A percentile compares a stretch with the other conserved stretches of the same genome.
Evolutionary conservation across 2,329 filamentous ascomycete species (phyloP).

Genomic region (Furcasterigmium sp.): DNA sequence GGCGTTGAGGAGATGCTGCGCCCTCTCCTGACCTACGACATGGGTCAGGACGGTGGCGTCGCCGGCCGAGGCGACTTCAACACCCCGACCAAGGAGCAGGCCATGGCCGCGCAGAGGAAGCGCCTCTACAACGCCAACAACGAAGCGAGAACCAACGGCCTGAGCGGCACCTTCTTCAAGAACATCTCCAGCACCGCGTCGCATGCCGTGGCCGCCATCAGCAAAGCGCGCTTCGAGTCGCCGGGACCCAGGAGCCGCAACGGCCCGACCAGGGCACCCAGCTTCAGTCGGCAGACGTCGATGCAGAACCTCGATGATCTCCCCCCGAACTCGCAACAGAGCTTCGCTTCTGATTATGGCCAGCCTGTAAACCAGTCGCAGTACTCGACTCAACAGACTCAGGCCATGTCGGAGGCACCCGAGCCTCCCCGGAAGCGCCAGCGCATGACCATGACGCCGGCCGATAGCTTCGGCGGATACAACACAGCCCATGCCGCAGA

Average conservation of each 20-base stretch:
- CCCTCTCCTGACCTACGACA: constrained; percentile 74
- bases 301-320: constrained; percentile 66
- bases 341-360: constrained; percentile 69
- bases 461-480: constrained; percentile 53
- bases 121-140: constrained; percentile 76
- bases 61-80: constrained; percentile 74
- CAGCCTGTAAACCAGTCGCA: constrained; percentile 50
- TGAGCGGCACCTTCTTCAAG: constrained; percentile 88
- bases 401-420: constrained; percentile 21
- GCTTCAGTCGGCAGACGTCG: constrained; percentile 66
- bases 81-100: constrained; percentile 96
- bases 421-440: constrained; percentile 83
- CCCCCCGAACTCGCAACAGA: constrained; percentile 78
- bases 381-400: constrained; percentile 55
- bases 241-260: constrained; percentile 65
- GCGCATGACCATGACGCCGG: constrained; percentile 49
- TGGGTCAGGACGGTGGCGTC: constrained; percentile 67
- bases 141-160: constrained; percentile 61
- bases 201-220: constrained; percentile 91
- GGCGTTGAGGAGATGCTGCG: constrained; percentile 71
- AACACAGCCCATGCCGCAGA: constrained; percentile 36
- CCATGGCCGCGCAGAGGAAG: constrained; percentile 93
- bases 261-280: constrained; percentile 60
- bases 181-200: constrained; percentile 93
- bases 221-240: constrained; percentile 90